Evolutionary conservation across 2,329 filamentous ascomycete genomes (phyloP), one percentile per base, ranked within the genome.

Genomic region (Pleoardoris graminearum): DNA sequence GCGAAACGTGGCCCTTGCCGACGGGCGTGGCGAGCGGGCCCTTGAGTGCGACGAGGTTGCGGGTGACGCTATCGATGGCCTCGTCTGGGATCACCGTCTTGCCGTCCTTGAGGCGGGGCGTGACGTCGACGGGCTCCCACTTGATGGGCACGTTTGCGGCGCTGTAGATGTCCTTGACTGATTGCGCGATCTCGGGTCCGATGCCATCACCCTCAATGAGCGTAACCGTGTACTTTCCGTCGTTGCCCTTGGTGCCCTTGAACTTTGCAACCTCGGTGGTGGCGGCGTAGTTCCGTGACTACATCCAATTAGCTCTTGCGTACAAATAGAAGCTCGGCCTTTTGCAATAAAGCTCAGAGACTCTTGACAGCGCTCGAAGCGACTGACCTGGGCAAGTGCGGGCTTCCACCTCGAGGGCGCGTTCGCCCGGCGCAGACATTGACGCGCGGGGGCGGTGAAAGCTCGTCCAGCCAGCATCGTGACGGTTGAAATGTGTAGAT

Each of bases 131-230:
- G 58, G 92, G 87, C 78, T 99, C 95, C 94, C 94, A 99, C 75
- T 92, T 87, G 77, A 99, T 88, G 58, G 94, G 94, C 55, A 96
- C 93, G 77, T 95, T 90, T 69, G 94, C 94, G 68, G 94, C 94
- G 70, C 86, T 83, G 81, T 97, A 99, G 79, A 99, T 99, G 77
- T 97, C 90, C 86, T 97, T 99, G 73, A 99, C 92, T 45, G 94
- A 95, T 79, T 96, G 87, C 62, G 94, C 87, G 74, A 99, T 99
- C 81, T 99, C 93, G 61, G 94, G 94, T 57, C 94, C 94, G 75
- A 99, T 99, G 75, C 94, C 94, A 73, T 99, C 95, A 79, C 95
- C 94, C 84, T 99, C 95, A 65, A 99, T 99, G 79, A 99, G 82
- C 68, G 90, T 93, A 71, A 99, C 94, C 53, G 90, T 89, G 84